Percentiles rank a stretch among this genome's conserved stretches.
Evolutionary conservation across 768 basidiomycete genomes (phyloP).

Genomic region (Clitopilus hobsonii): DNA sequence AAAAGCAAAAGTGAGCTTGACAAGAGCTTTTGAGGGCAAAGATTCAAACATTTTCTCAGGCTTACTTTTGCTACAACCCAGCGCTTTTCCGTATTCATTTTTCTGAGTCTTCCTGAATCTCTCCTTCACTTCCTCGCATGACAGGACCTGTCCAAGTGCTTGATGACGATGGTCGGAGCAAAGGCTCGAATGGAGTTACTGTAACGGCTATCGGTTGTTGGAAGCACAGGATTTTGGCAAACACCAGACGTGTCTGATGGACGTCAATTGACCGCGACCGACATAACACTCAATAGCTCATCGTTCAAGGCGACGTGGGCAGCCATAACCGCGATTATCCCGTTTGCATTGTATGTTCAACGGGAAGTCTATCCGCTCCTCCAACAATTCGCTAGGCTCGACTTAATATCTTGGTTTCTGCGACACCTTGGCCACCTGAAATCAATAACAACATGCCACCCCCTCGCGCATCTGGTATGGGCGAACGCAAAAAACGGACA

Average conservation of each 20-base stretch:
- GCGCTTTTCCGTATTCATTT: too few species aligned
- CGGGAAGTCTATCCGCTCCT: background rate
- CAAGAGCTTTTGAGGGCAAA: too few species aligned
- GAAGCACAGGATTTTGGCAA: background rate
- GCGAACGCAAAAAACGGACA: constrained; percentile 41
- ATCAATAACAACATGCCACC: background rate
- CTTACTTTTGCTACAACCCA: too few species aligned
- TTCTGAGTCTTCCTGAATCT: too few species aligned
- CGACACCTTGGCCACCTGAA: background rate
- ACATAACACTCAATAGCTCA: background rate
- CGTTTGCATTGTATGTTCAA: background rate
- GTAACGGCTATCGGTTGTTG: background rate
- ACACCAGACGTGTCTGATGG: background rate
- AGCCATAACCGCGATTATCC: background rate
- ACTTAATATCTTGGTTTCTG: background rate
- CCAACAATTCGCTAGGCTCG: background rate
- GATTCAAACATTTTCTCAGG: too few species aligned
- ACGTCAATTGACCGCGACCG: background rate
- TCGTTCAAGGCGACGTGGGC: background rate
- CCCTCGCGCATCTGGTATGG: constrained; percentile 28
- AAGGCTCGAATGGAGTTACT: background rate
- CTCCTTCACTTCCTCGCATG: too few species aligned
- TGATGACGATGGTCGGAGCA: background rate
- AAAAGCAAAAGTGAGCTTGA: too few species aligned
- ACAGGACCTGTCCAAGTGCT: too few species aligned